Evolutionary conservation across 768 basidiomycete species (phyloP).

Genomic region (Termitomyces sp.): DNA sequence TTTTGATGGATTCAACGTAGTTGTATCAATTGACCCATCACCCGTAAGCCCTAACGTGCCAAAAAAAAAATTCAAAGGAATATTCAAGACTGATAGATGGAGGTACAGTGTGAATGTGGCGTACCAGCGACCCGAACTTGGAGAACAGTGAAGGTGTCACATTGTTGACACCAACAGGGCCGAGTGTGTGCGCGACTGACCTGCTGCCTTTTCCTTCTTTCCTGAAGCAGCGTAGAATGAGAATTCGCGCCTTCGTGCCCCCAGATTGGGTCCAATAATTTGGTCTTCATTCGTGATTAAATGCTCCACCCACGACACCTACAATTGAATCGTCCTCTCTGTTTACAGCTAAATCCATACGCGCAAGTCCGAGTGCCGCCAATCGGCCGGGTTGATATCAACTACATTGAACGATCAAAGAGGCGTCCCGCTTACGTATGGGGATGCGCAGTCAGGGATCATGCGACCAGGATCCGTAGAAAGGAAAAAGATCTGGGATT

Average conservation of each 20-base stretch:
- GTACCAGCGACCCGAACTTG: slow-evolving; percentile 1
- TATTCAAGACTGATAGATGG: not conserved
- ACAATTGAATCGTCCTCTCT: not conserved
- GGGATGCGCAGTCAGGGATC: not conserved
- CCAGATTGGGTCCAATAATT: not conserved
- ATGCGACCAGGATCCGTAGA: not conserved
- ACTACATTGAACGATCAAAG: not conserved
- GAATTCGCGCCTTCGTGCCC: not conserved
- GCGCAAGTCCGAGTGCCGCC: not conserved
- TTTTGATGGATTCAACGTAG: not conserved
- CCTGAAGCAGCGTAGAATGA: not conserved
- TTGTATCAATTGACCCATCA: not conserved
- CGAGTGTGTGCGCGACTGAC: not conserved
- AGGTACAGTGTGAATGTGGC: slow-evolving; percentile 2
- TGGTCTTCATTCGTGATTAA: not conserved
- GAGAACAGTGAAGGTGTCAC: not conserved
- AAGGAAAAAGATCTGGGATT: not conserved
- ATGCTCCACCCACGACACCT: not conserved
- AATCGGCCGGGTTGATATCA: not conserved
- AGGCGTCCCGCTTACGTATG: not conserved
- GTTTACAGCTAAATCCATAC: not conserved
- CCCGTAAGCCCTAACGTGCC: not conserved
- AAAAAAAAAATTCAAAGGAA: not conserved
- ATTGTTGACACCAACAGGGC: not conserved
- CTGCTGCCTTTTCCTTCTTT: not conserved